A percentile compares a stretch with the other conserved stretches of the same genome.
Evolutionary conservation across 139 green algal species (phyloP).

Genomic region (Picochlorum sp.): DNA sequence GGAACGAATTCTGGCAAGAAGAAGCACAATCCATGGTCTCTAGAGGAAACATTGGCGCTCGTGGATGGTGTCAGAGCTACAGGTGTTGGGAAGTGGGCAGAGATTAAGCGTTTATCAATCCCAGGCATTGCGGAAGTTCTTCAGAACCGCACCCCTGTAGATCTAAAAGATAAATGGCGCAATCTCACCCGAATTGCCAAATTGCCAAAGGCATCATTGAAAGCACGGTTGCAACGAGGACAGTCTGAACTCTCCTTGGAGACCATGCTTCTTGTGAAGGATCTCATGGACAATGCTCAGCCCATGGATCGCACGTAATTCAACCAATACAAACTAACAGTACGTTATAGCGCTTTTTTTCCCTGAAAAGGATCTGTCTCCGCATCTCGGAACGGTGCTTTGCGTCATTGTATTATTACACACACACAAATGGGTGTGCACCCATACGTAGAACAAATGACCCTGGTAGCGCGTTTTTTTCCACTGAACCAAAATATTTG

Average conservation of each 20-base stretch:
- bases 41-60: constrained; percentile 61
- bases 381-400: no score
- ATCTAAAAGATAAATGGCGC: constrained; percentile 41
- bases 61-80: constrained; percentile 58
- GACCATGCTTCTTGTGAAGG: constrained; percentile 16
- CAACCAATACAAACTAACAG: not conserved
- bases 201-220: constrained; percentile 22
- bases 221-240: constrained; percentile 12
- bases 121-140: constrained; percentile 20
- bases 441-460: no score
- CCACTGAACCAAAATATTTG: no score
- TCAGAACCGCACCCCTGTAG: constrained; percentile 17
- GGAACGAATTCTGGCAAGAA: constrained; percentile 26
- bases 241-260: constrained; percentile 19
- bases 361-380: no score
- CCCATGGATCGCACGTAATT: not conserved
- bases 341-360: not conserved
- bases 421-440: no score
- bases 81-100: constrained; percentile 61
- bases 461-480: no score
- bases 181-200: constrained; percentile 30
- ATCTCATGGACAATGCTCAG: constrained; percentile 3
- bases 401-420: no score
- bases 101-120: constrained; percentile 40
- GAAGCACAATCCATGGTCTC: constrained; percentile 53